These are phyloP conservation scores for Neonectria punicea DNA, from an alignment of 2,329 filamentous ascomycete species.

Conservation along the genomic window DNA sequence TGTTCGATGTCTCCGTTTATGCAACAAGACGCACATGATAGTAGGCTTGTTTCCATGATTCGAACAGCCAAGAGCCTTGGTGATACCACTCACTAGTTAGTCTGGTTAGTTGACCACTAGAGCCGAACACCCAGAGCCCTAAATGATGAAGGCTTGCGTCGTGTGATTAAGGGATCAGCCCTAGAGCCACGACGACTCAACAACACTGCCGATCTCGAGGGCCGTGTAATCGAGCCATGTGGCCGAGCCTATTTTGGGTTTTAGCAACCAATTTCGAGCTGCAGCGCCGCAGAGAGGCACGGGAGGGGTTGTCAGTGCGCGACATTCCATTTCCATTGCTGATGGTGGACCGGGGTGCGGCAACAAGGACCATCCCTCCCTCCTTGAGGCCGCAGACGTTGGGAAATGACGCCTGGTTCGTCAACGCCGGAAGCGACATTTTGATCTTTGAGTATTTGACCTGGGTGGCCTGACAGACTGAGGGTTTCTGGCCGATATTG, in stretches of 20 bases:
- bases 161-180: slow-evolving; percentile 29
- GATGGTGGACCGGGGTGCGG: slow-evolving; percentile 30
- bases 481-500: slow-evolving; percentile 21
- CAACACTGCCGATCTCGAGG: slow-evolving; percentile 27
- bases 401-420: slow-evolving; percentile 42
- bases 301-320: slow-evolving; percentile 33
- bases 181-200: slow-evolving; percentile 38
- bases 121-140: not conserved
- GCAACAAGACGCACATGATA: slow-evolving; percentile 8
- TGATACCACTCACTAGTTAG: not conserved
- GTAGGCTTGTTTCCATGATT: not conserved
- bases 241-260: slow-evolving; percentile 25
- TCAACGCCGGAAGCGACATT: slow-evolving; percentile 35
- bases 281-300: slow-evolving; percentile 26
- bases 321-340: slow-evolving; percentile 29
- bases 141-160: slow-evolving; percentile 5
- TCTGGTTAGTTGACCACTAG: not conserved
- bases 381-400: slow-evolving; percentile 23
- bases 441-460: slow-evolving; percentile 32
- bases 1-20: slow-evolving; percentile 25
- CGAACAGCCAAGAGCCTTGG: not conserved
- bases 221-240: slow-evolving; percentile 23
- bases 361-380: slow-evolving; percentile 39
- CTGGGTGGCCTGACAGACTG: slow-evolving; percentile 36
- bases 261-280: slow-evolving; percentile 35